Evolutionary conservation across 345 rosid genomes (phyloP), one percentile per base, ranked within the genome.

Genomic region (Lepidium africanum): DNA sequence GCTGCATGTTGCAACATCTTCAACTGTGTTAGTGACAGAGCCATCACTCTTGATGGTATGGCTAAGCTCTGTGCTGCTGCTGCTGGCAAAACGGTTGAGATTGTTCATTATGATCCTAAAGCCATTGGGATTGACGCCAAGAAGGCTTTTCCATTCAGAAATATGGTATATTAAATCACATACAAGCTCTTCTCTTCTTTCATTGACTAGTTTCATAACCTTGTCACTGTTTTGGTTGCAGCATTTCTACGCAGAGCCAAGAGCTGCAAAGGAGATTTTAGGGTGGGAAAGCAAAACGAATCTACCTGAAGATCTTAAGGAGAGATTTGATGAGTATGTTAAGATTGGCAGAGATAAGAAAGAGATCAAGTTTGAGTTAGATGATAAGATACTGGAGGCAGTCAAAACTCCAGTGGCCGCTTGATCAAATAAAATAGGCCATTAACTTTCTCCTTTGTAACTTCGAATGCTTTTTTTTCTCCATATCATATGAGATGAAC

Each of bases 81-180:
- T 51, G 95, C 91, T 19, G 95, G 92, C 67, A 63, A 78, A 35
- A 78, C 89, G 0, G 92, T 85, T 60, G 83, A 89, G 55, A 91
- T 91, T 3, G 80, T 94, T 61, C 99, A 94, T 76, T 91, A 91
- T 13, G 89, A 89, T 71, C 99, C 99, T n/a, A 86, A 91, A 81
- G 81, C 84, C 41, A 54, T 83, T 37, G 97, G 96, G 38, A 40
- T 87, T 36, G 96, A 94, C 74, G 87, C 97, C 14, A 94, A 81
- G 85, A 91, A 94, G 78, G 96, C 97, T 37, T 91, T 94, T 54
- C 99, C 93, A 16, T 94, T 88, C 87, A 84, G 96, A 67, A 88
- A 81, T 73, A 88, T 88, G 89, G 99, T 91, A 86, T 80, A 21
- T 51, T 15, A 50, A 60, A n/a, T 45, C 33, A 40, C n/a, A 7